These are phyloP conservation scores for Tricholoma bakamatsutake DNA, from an alignment of 768 basidiomycete species.

Conservation along the genomic window DNA sequence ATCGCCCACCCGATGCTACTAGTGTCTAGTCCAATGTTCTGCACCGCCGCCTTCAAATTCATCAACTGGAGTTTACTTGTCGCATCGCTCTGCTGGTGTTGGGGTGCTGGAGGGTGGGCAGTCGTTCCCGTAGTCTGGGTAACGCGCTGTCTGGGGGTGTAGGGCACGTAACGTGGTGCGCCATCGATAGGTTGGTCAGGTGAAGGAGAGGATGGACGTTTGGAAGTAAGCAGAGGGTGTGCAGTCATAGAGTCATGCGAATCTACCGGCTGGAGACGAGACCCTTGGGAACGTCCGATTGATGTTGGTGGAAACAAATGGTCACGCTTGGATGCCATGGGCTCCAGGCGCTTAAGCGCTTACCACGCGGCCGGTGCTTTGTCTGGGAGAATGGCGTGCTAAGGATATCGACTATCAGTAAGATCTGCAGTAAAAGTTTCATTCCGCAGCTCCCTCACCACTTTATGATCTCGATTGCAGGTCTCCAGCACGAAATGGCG, in stretches of 20 bases:
- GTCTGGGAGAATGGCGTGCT: not conserved
- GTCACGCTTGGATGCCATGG: conserved; percentile 31
- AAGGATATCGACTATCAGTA: not conserved
- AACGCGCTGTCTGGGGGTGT: conserved; percentile 67
- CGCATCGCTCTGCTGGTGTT: conserved; percentile 50
- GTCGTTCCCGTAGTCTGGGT: conserved; percentile 45
- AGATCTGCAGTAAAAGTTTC: not conserved
- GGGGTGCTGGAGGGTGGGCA: conserved; percentile 38
- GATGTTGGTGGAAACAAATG: conserved; percentile 45
- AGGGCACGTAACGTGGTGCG: conserved; percentile 60
- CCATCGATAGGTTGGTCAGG: conserved; percentile 17
- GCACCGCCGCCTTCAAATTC: conserved; percentile 68
- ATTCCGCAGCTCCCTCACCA: not conserved
- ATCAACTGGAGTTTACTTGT: conserved; percentile 65
- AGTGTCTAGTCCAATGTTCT: conserved; percentile 58
- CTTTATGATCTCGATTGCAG: too few relatives aligned
- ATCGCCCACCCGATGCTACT: conserved; percentile 72
- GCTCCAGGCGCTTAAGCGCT: not conserved
- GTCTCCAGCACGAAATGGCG: not conserved
- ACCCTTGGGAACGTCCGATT: conserved; percentile 45
- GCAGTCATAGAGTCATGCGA: conserved; percentile 53
- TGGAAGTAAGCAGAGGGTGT: conserved; percentile 59
- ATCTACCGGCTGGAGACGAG: conserved; percentile 32
- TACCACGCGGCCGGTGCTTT: not conserved
- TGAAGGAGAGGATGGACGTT: conserved; percentile 23